A percentile compares a stretch with the other conserved stretches of the same genome.
Conservation (phyloP, 179 eudicot species). For the Heliamphora pulchella region DNA sequence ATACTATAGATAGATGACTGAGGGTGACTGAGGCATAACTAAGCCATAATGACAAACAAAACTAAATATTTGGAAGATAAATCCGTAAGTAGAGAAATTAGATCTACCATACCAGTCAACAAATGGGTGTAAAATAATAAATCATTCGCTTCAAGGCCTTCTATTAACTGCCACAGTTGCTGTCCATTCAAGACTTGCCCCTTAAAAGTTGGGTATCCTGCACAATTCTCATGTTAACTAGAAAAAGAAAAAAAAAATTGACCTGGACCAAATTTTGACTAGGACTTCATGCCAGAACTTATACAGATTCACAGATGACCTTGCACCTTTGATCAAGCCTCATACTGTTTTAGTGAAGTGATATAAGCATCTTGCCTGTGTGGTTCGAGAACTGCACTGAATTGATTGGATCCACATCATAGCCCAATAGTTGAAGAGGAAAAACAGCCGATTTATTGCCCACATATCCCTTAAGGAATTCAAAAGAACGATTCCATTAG, state of each 20-base stretch:
- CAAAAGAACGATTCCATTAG: neutral
- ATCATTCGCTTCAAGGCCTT: conserved; percentile 78
- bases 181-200: conserved; percentile 89
- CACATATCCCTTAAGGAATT: conserved; percentile 61
- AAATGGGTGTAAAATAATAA: conserved; percentile 85
- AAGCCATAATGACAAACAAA: neutral
- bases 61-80: neutral
- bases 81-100: neutral
- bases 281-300: conserved; percentile 13
- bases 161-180: conserved; percentile 78
- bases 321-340: conserved; percentile 20
- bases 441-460: conserved; percentile 96
- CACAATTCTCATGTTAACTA: conserved; percentile 21
- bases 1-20: neutral
- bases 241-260: neutral
- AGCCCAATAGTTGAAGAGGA: conserved; percentile 86
- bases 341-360: conserved; percentile 22
- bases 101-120: conserved; percentile 50
- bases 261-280: neutral
- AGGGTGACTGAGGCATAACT: neutral
- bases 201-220: conserved; percentile 91
- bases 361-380: conserved; percentile 71
- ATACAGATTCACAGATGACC: conserved; percentile 17
- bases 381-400: conserved; percentile 98
- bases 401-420: conserved; percentile 89